phyloP scores from a whole-genome alignment of 2,329 filamentous ascomycete genomes.

The Cladobotryum protrusum region DNA sequence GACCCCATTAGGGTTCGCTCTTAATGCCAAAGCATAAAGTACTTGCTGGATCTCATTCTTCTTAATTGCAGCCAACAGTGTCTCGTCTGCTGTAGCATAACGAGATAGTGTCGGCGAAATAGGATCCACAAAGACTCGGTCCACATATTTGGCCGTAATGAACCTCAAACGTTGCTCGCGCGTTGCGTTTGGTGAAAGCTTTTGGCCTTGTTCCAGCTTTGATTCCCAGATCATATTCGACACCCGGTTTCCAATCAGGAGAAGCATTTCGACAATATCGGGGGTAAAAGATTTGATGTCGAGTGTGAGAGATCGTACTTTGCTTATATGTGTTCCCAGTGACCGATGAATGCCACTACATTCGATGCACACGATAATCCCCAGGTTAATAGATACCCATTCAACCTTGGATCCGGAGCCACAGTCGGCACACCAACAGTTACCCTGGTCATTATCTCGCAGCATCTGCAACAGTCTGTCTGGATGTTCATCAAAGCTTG shows the following conservation, averaged over 20 bases:
- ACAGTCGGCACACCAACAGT: conserved; percentile 91
- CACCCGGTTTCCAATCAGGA: conserved; percentile 87
- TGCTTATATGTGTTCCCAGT: conserved; percentile 94
- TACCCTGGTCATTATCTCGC: conserved; percentile 84
- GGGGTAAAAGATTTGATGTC: conserved; percentile 95
- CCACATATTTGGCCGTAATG: conserved; percentile 91
- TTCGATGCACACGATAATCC: conserved; percentile 93
- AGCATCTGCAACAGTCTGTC: conserved; percentile 82
- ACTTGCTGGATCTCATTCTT: conserved; percentile 93
- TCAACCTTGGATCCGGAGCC: conserved; percentile 88
- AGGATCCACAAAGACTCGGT: conserved; percentile 72
- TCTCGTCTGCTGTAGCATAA: conserved; percentile 77
- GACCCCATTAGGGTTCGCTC: conserved; percentile 77
- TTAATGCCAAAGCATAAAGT: conserved; percentile 79
- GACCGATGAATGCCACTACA: conserved; percentile 97
- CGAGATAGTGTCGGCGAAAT: conserved; percentile 69
- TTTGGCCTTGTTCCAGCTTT: conserved; percentile 64
- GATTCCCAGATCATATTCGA: conserved; percentile 98
- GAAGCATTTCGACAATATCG: conserved; percentile 89
- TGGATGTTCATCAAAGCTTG: conserved; percentile 71
- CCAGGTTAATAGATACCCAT: conserved; percentile 98
- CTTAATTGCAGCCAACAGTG: conserved; percentile 86
- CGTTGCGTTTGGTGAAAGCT: conserved; percentile 70
- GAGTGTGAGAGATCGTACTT: conserved; percentile 88
- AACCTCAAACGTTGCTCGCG: conserved; percentile 90